Conservation (phyloP, 768 basidiomycete genomes). For the Mycena capillaripes region DNA sequence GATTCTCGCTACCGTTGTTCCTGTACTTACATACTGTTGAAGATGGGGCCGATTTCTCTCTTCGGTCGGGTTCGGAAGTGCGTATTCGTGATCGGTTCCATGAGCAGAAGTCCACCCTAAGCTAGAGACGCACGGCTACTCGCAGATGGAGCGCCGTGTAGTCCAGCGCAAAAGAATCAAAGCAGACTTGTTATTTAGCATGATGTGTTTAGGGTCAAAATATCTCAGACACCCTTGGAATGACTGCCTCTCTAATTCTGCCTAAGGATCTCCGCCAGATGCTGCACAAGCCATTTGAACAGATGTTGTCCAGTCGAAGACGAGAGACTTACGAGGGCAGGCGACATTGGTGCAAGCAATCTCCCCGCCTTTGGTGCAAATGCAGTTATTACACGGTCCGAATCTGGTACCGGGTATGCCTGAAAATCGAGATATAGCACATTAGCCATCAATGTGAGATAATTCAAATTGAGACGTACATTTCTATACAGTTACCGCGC, state of each 20-base stretch:
- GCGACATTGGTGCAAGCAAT: conserved; percentile 16
- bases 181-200: conserved; percentile 9
- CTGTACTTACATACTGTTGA: too few species aligned
- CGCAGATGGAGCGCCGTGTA: conserved; percentile 8
- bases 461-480: conserved; percentile 13
- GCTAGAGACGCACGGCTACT: too few species aligned
- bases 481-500: conserved; percentile 14
- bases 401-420: conserved; percentile 18
- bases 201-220: conserved; percentile 4
- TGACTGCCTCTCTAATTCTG: conserved; percentile 8
- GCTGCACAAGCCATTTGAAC: conserved; percentile 9
- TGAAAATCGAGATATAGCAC: conserved; percentile 5
- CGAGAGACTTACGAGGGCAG: conserved; percentile 16
- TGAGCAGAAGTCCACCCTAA: too few species aligned
- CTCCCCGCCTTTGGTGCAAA: conserved; percentile 15
- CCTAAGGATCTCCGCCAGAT: conserved; percentile 1
- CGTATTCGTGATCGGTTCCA: too few species aligned
- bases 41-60: too few species aligned
- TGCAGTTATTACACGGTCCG: conserved; percentile 20
- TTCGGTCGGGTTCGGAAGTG: too few species aligned
- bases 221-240: conserved; percentile 15
- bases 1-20: too few species aligned
- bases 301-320: conserved; percentile 11
- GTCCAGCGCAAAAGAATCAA: conserved; percentile 7
- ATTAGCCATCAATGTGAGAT: conserved; percentile 8